These are phyloP conservation scores for thale cress (Arabidopsis thaliana) DNA, from an alignment of 345 rosid genomes.

Conservation along the genomic window TAIR10.1 NC_003074.8:2306001-2306500, in stretches of 20 bases:
- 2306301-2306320: constrained; percentile 40
- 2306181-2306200: neutral
- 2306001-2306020: constrained; percentile 57
- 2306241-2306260: constrained; percentile 39
- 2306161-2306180: constrained; percentile 20
- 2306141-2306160: constrained; percentile 52
- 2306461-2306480: constrained; percentile 44
- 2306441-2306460: constrained; percentile 16
- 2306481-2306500: constrained; percentile 24
- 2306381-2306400: constrained; percentile 1
- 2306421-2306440: constrained; percentile 37
- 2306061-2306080: constrained; percentile 54
- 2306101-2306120: constrained; percentile 52
- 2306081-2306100: constrained; percentile 61
- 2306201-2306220: neutral
- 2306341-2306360: constrained; percentile 44
- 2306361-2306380: constrained; percentile 29
- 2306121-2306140: constrained; percentile 53
- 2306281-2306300: constrained; percentile 45
- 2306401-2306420: constrained; percentile 1
- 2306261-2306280: constrained; percentile 49
- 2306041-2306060: constrained; percentile 63
- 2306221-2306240: constrained; percentile 38
- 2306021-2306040: constrained; percentile 50
- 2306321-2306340: constrained; percentile 46